phyloP scores from a whole-genome alignment of 768 basidiomycete genomes.

The Melanogaster broomeanus region DNA sequence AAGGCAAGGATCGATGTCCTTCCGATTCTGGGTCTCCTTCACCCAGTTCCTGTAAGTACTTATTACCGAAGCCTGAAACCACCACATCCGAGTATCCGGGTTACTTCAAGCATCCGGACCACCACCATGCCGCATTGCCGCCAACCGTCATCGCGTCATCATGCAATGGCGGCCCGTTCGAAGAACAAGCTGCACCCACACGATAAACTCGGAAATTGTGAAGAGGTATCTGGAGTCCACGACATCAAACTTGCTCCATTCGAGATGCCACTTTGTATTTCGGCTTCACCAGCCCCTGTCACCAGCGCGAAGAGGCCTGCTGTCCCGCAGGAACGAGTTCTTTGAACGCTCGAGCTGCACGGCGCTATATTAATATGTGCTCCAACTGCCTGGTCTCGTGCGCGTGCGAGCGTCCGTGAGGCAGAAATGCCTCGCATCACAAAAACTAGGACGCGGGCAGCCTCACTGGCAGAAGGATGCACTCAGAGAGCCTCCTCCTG shows the following conservation, averaged over 20 bases:
- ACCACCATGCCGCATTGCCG: slow-evolving; percentile 4
- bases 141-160: slow-evolving; percentile 9
- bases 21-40: no score
- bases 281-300: neutral
- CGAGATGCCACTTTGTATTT: neutral
- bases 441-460: slow-evolving; percentile 4
- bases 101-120: neutral
- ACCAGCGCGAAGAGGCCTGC: slow-evolving; percentile 8
- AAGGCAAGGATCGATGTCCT: no score
- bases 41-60: slow-evolving; percentile 9
- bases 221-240: slow-evolving; percentile 4
- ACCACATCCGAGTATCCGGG: slow-evolving; percentile 4
- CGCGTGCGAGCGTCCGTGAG: neutral
- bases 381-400: slow-evolving; percentile 7
- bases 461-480: no score
- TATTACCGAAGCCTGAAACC: slow-evolving; percentile 9
- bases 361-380: slow-evolving; percentile 5
- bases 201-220: no score
- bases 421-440: slow-evolving; percentile 13
- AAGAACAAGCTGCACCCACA: slow-evolving; percentile 9
- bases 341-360: slow-evolving; percentile 9
- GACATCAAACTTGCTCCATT: neutral
- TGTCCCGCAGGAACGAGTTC: slow-evolving; percentile 3
- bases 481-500: no score
- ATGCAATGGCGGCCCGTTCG: slow-evolving; percentile 7